phyloP scores from a whole-genome alignment of 2,329 filamentous ascomycete species.

The Nemania diffusa region DNA sequence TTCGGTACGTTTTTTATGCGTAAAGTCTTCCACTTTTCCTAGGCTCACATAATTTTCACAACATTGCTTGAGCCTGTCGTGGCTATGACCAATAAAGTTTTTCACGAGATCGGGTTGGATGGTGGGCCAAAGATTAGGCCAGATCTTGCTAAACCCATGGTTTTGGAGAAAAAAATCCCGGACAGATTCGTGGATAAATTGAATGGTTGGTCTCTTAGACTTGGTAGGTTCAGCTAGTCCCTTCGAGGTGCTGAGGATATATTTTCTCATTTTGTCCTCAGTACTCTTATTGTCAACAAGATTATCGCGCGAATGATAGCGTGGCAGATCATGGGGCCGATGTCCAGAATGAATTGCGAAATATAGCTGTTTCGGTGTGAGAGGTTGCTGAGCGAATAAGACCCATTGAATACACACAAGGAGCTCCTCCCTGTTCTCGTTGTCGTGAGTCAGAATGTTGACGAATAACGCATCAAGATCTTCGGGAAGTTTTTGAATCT shows the following conservation, averaged over 20 bases:
- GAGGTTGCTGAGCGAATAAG: constrained; percentile 19
- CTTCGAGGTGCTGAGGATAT: constrained; percentile 58
- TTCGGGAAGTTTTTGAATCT: constrained; percentile 17
- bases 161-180: constrained; percentile 58
- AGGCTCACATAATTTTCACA: constrained; percentile 22
- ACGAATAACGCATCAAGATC: constrained; percentile 27
- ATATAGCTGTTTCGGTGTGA: constrained; percentile 21
- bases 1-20: too few relatives aligned
- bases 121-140: constrained; percentile 45
- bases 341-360: constrained; percentile 16
- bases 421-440: neutral
- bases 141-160: constrained; percentile 46
- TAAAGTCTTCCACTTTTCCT: neutral
- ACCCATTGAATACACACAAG: constrained; percentile 32
- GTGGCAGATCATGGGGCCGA: neutral
- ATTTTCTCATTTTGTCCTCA: constrained; percentile 45
- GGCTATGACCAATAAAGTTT: constrained; percentile 57
- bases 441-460: constrained; percentile 20
- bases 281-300: neutral
- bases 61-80: constrained; percentile 43
- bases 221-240: constrained; percentile 59
- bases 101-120: constrained; percentile 49
- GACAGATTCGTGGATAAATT: constrained; percentile 66
- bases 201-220: constrained; percentile 50
- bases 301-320: neutral